Percentiles rank a stretch among this genome's conserved stretches.
Evolutionary conservation across 257 asterid genomes (phyloP).

Genomic region (Salvia splendens): DNA sequence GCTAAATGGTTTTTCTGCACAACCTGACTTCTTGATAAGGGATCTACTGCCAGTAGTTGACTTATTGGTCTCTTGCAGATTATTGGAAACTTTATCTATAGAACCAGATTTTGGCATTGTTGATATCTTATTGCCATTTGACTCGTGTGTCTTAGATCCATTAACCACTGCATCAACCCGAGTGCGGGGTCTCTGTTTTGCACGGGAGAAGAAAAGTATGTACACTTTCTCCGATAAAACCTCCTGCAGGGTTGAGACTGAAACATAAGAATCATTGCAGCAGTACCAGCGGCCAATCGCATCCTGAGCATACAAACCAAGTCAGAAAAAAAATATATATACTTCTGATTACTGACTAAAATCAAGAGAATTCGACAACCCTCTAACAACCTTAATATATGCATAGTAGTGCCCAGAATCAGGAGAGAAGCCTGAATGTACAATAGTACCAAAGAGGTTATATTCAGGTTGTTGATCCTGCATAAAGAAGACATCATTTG

Average conservation of each 20-base stretch:
- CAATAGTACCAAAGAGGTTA: conserved; percentile 88
- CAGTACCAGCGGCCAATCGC: conserved; percentile 89
- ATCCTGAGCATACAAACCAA: conserved; percentile 58
- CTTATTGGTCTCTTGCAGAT: conserved; percentile 38
- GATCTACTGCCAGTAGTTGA: conserved; percentile 40
- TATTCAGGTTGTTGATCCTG: conserved; percentile 92
- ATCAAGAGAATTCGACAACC: conserved; percentile 26
- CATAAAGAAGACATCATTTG: conserved; percentile 37
- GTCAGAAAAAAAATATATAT: conserved; percentile 18
- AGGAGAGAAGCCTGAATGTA: conserved; percentile 94
- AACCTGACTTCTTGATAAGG: conserved; percentile 34
- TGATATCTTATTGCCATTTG: conserved; percentile 54
- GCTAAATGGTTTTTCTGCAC: conserved; percentile 37
- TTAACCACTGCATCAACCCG: conserved; percentile 50
- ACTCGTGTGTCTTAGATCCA: conserved; percentile 58
- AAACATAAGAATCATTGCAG: conserved; percentile 89
- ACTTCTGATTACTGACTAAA: conserved; percentile 15
- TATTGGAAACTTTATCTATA: conserved; percentile 45
- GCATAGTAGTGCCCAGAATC: conserved; percentile 99
- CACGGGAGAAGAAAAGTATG: conserved; percentile 87
- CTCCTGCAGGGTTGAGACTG: conserved; percentile 70
- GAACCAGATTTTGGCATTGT: conserved; percentile 39
- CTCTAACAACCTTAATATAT: conserved; percentile 73
- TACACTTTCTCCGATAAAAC: conserved; percentile 92
- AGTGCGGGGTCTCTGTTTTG: conserved; percentile 72